Evolutionary conservation across 768 basidiomycete species (phyloP).

Genomic region (Tephrocybe sp.): DNA sequence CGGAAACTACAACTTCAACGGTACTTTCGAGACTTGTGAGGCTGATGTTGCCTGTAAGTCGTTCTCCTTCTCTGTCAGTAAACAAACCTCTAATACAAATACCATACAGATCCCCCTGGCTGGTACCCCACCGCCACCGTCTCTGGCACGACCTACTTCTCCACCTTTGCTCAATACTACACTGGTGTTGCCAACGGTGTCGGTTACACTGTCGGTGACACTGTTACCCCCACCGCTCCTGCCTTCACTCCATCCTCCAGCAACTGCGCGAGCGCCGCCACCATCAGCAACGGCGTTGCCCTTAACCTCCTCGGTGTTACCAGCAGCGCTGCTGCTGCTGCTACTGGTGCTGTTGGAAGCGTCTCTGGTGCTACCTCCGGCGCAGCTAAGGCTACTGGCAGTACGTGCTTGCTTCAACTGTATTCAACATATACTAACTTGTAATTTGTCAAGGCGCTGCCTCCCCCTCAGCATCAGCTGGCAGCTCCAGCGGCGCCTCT

Average conservation of each 20-base stretch:
- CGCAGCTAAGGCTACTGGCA: constrained; percentile 13
- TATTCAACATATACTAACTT: too few relatives aligned
- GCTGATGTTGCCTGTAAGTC: constrained; percentile 40
- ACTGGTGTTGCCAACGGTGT: constrained; percentile 33
- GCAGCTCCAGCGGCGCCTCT: constrained; percentile 3
- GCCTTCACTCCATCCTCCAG: constrained; percentile 36
- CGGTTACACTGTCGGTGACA: constrained; percentile 38
- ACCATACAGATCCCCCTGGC: constrained; percentile 36
- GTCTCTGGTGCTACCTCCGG: constrained; percentile 12
- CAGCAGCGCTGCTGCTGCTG: background rate
- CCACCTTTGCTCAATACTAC: constrained; percentile 41
- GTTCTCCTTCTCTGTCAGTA: background rate
- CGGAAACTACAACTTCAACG: constrained; percentile 39
- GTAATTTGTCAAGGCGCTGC: too few relatives aligned
- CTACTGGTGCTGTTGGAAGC: background rate
- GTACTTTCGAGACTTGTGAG: constrained; percentile 41
- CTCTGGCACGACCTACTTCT: constrained; percentile 35
- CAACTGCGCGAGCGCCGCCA: constrained; percentile 35
- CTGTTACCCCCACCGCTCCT: constrained; percentile 32
- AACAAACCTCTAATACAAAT: background rate
- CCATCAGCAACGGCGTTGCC: constrained; percentile 36
- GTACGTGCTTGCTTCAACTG: too few relatives aligned
- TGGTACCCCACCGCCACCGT: constrained; percentile 41
- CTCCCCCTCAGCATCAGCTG: too few relatives aligned
- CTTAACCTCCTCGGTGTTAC: constrained; percentile 26